Base-by-base conservation (phyloP, 2,329 filamentous ascomycete genomes). In the Neopestalotiopsis clavispora region DNA sequence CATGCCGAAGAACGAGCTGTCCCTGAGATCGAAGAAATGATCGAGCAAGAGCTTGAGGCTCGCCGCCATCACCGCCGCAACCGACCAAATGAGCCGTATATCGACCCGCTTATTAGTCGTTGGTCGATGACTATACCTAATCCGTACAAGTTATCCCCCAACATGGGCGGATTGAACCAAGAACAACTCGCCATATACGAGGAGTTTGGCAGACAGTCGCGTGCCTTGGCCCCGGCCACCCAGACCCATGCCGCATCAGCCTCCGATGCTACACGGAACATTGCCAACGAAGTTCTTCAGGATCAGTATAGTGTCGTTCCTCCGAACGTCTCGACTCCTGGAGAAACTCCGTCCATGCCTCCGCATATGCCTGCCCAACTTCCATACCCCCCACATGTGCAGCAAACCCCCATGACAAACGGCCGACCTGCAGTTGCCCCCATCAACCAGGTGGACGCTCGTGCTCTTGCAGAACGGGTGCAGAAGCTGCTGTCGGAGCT, bases 171-270 rank as follows among this genome's bases (percentile, higher is more conserved):
- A 4, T 83, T 99, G 65, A 98, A 97, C 76, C 87, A 92, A 30
- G 94, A 98, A 75, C 96, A 99, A 76, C 89, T 98, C 84, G 93
- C 93, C 12, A 97, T 99, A 32, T 99, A 99, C 76, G 95, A 98
- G 76, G 95, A 98, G 71, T 99, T 99, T 79, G 94, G 94, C 10
- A 88, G 94, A 68, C 94, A 97, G 78, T 91, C 94, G 34, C 91
- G 94, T 68, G 88, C 87, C 76, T 78, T 85, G 77, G 73, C 86
- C 70, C 79, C 90, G 82, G 77, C 85, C 77, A 77, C 89, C 80
- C 79, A 85, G 1, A 83, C 84, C 4, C 89, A 91, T 72, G 84
- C 83, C 17, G 81, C 88, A 12, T 88, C 89, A 1, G 80, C 85
- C 1, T 90, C 89, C 1, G 90, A 91, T 74, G 84, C 88, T 4